phyloP scores from a whole-genome alignment of 2,329 filamentous ascomycete genomes.

The Pseudopithomyces chartarum region DNA sequence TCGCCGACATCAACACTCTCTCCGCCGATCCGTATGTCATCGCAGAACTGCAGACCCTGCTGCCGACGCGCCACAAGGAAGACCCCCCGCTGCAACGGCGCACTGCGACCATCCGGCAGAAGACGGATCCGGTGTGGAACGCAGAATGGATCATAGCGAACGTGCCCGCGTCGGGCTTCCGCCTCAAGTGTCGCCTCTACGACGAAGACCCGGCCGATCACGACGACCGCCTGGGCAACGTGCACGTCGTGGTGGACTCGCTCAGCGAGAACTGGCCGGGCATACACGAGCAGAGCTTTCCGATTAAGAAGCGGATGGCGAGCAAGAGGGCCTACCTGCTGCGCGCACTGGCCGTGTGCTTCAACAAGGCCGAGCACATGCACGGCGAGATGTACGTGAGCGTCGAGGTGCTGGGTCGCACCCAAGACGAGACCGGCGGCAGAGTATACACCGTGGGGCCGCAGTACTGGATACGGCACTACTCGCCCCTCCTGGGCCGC shows the following conservation, averaged over 20 bases:
- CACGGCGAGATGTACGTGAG: slow-evolving; percentile 74
- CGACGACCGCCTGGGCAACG: slow-evolving; percentile 87
- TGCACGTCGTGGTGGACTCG: slow-evolving; percentile 68
- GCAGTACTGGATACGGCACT: slow-evolving; percentile 78
- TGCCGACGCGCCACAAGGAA: slow-evolving; percentile 82
- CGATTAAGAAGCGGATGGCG: slow-evolving; percentile 80
- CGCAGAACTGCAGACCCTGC: slow-evolving; percentile 72
- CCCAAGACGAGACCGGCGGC: slow-evolving; percentile 67
- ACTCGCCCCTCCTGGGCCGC: slow-evolving; percentile 85
- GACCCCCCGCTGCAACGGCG: slow-evolving; percentile 77
- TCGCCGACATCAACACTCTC: slow-evolving; percentile 76
- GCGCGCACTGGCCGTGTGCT: slow-evolving; percentile 68
- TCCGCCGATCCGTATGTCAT: slow-evolving; percentile 84
- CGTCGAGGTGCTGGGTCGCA: slow-evolving; percentile 77
- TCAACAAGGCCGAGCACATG: slow-evolving; percentile 67
- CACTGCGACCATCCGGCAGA: slow-evolving; percentile 74
- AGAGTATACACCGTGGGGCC: slow-evolving; percentile 81
- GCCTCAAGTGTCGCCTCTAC: slow-evolving; percentile 82
- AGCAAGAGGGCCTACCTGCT: slow-evolving; percentile 86
- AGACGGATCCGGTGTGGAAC: slow-evolving; percentile 79
- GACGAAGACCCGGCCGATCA: slow-evolving; percentile 88
- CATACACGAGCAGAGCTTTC: slow-evolving; percentile 67
- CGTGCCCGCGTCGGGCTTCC: slow-evolving; percentile 78
- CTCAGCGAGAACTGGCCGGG: slow-evolving; percentile 72
- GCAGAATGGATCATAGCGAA: slow-evolving; percentile 88